Evolutionary conservation across 1,284 basidiomycete genomes (phyloP), one percentile per base, ranked within the genome.

Genomic region (Crucibulum parvulum): DNA sequence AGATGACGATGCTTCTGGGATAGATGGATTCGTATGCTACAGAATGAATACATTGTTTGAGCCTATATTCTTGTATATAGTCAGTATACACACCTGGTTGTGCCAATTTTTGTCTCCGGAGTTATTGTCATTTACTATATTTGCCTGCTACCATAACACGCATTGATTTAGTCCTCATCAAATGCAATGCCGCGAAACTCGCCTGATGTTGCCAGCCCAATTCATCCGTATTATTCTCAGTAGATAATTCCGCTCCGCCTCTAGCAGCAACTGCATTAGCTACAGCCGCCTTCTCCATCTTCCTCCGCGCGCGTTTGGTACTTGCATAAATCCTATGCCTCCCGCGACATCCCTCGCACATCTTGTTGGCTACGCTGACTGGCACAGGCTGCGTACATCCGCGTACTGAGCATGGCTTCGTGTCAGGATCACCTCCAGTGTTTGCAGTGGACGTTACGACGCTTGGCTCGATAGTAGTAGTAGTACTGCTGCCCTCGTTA

Each of bases 401-500:
- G 45, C 75, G 72, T 6, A 79, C 76, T 11, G 78, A 76, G 56
- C 78, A 81, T 69, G 60, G 47, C 37, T 54, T 60, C 16, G 31
- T 50, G n/a, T 31, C 9, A 13, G 15, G 62, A 74, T 4, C 90
- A 91, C 72, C 78, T 96, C 35, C 82, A 86, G 36, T 72, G 71
- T 8, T 81, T 96, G 34, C 80, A 24, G 24, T 96, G 56, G 78
- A 85, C 15, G 80, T 89, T 67, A 62, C 75, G 1, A 69, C 76
- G 8, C 94, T 95, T 67, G 83, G 24, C 24, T 24, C 79, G 1
- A 80, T 69, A 38, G 86, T 88, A 4, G 79, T 86, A 51, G 83
- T 84, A 71, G 88, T 93, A 56, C 91, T 93, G 72, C 78, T 95
- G 37, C 88, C 95, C 7, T 93, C 95, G 75, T 83, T 95, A 8